phyloP scores from a whole-genome alignment of 1,139 yeast species.

The Candida mesenterica region DNA sequence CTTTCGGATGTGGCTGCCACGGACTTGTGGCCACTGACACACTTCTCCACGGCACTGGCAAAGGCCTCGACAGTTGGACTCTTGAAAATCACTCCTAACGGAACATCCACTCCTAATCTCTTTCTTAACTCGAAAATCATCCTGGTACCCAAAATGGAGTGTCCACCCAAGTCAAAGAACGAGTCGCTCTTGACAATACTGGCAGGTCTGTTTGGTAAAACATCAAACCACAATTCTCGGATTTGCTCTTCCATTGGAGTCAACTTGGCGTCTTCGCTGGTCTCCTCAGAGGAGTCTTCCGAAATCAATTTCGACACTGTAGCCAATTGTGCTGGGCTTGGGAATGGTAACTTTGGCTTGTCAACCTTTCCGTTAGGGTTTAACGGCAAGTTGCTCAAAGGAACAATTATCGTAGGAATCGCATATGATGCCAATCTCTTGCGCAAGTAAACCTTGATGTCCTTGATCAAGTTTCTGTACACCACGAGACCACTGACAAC shows the following conservation, averaged over 20 bases:
- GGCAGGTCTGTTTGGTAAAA: conserved; percentile 84
- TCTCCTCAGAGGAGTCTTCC: conserved; percentile 26
- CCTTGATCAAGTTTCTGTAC: conserved; percentile 74
- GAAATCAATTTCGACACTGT: conserved; percentile 53
- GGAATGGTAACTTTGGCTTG: conserved; percentile 95
- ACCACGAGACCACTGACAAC: conserved; percentile 76
- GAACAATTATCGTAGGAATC: conserved; percentile 88
- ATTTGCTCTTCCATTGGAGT: conserved; percentile 65
- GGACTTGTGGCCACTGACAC: conserved; percentile 28
- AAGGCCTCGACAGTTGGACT: conserved; percentile 81
- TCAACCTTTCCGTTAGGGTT: conserved; percentile 99
- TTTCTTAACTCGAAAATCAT: conserved; percentile 93
- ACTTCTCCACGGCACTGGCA: conserved; percentile 67
- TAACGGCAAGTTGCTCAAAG: conserved; percentile 79
- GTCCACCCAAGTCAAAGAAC: conserved; percentile 97
- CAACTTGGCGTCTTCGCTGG: conserved; percentile 43
- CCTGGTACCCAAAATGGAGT: conserved; percentile 92
- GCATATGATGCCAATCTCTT: conserved; percentile 91
- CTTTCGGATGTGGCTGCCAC: conserved; percentile 16
- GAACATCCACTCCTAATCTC: conserved; percentile 73
- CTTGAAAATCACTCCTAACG: conserved; percentile 86
- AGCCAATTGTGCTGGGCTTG: conserved; percentile 80
- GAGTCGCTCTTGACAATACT: conserved; percentile 75
- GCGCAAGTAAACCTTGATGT: conserved; percentile 77
- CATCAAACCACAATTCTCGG: conserved; percentile 79